Evolutionary conservation across 805 yeast species (phyloP), one percentile per base, ranked within the genome.

Genomic region (Brettanomyces custersianus): DNA sequence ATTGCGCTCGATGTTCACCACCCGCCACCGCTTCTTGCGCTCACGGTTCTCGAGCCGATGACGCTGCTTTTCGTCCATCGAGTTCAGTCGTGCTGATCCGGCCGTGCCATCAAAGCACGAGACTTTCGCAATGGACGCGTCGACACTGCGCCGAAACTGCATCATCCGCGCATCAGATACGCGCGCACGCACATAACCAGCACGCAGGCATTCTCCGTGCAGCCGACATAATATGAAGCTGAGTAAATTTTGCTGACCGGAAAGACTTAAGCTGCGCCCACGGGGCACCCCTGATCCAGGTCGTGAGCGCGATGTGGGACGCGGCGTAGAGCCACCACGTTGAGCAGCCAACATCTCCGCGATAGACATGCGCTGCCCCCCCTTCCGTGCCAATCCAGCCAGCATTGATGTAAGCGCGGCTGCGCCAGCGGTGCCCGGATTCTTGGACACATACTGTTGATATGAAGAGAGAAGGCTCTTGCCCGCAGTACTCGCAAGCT

Each of bases 11-110:
- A 73, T 70, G 51, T 90, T 86, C 20, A 74, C 77, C 44, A 77
- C 88, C 49, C 95, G 67, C 95, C 95, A 85, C 45, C 73, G 71
- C 59, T 81, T 78, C 60, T 85, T 85, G 16, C 95, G 63, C 36
- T 77, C 83, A 33, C 94, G 63, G 49, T 85, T 85, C 33, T 77
- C 88, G 19, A 69, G 47, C 33, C 87, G 60, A 9, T 77, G 63
- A 41, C 74, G 68, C 47, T 79, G 85, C 41, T 69, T 69, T 32
- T 63, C 61, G 40, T 68, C 72, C 34, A 55, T 29, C 3, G 17
- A 16, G 6, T 28, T 29, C 29, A 28, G 33, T 1, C 32, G 29
- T 17, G 20, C 34, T 13, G 21, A 25, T 3, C 26, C 30, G 17
- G 41, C 13, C 19, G 25, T 12, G 16, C 21, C 13, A 13, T 34